phyloP scores from a whole-genome alignment of 306 rosid genomes.

The Dryas alaskensis region DNA sequence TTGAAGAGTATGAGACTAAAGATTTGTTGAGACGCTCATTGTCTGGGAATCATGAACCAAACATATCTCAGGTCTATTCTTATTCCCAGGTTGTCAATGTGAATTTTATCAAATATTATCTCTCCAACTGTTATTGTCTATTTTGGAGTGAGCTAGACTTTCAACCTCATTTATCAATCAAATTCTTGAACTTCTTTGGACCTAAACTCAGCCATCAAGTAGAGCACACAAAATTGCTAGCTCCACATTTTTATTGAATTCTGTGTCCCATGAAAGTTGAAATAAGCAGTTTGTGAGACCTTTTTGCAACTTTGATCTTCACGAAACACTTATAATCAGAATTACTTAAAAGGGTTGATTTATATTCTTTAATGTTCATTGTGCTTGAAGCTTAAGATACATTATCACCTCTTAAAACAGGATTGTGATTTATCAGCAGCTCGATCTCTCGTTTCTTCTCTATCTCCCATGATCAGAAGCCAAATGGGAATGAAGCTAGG shows the following conservation, averaged over 20 bases:
- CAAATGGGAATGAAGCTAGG: constrained; percentile 56
- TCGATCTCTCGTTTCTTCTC: constrained; percentile 56
- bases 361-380: not conserved
- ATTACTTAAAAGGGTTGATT: not conserved
- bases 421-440: constrained; percentile 51
- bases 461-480: constrained; percentile 60
- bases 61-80: constrained; percentile 65
- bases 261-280: not conserved
- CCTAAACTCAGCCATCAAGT: not conserved
- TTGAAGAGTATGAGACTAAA: constrained; percentile 64
- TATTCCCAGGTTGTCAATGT: not conserved
- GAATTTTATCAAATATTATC: not conserved
- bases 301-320: not conserved
- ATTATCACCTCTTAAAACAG: constrained; percentile 42
- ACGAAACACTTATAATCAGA: not conserved
- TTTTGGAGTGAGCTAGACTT: not conserved
- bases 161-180: not conserved
- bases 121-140: not conserved
- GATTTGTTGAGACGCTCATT: constrained; percentile 57
- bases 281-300: not conserved
- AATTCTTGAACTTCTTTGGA: not conserved
- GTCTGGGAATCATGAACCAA: constrained; percentile 34
- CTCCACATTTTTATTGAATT: not conserved
- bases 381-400: not conserved
- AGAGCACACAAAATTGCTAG: not conserved